Conservation (phyloP, 495 filamentous ascomycete genomes). For the Aspergillus olivimuriae region DNA sequence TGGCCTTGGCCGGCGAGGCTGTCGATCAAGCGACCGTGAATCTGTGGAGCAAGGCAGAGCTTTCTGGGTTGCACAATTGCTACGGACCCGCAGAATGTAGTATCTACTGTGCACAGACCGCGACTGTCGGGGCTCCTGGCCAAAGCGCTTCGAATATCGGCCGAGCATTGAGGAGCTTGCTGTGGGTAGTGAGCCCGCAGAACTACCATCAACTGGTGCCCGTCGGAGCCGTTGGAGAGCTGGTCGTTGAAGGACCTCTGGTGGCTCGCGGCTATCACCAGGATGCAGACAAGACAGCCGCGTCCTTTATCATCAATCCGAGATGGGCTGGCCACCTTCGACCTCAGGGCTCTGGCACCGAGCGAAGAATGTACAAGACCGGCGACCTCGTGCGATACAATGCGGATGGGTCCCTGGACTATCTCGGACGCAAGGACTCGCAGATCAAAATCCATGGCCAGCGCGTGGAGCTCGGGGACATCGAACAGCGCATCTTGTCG, state of each 20-base stretch:
- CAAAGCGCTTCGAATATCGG: constrained; percentile 11
- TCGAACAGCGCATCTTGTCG: constrained; percentile 16
- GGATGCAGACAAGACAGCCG: constrained; percentile 27
- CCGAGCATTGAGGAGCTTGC: too few species aligned
- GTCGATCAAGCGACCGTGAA: constrained; percentile 2
- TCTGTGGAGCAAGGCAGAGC: constrained; percentile 8
- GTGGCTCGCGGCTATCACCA: constrained; percentile 48
- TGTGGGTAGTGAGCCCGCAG: constrained; percentile 52
- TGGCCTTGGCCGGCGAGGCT: constrained; percentile 35
- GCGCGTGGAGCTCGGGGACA: constrained; percentile 47
- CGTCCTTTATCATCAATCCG: constrained; percentile 45
- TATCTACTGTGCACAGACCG: neutral
- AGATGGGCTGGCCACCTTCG: constrained; percentile 32
- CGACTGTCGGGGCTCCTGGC: constrained; percentile 17
- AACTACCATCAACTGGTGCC: constrained; percentile 47
- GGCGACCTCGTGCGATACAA: constrained; percentile 46
- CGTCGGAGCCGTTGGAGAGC: constrained; percentile 53
- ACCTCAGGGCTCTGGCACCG: constrained; percentile 15
- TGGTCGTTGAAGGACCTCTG: constrained; percentile 52
- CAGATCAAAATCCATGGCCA: constrained; percentile 51
- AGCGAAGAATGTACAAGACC: constrained; percentile 37
- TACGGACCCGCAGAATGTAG: constrained; percentile 21
- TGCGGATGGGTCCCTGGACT: constrained; percentile 33
- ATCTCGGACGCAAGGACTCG: constrained; percentile 46
- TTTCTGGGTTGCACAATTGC: too few species aligned